Evolutionary conservation across 345 rosid genomes (phyloP), one percentile per base, ranked within the genome.

Genomic region (Melastoma malabathricum): DNA sequence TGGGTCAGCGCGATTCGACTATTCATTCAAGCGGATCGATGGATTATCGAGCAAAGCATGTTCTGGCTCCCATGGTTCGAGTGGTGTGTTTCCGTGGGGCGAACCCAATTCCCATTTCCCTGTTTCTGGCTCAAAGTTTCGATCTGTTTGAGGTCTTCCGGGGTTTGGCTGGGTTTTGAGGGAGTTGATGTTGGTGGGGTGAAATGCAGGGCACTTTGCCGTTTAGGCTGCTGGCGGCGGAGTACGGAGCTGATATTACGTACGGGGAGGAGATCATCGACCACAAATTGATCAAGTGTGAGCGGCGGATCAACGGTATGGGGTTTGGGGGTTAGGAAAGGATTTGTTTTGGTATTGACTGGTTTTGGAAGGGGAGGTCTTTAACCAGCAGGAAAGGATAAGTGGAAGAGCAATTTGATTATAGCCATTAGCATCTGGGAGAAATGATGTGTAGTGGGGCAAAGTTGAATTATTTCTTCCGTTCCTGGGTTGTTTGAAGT

Each of bases 1-100:
- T 34, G 13, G 4, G 52, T 1, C 4, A 9, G 52, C 39, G 15
- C 6, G 19, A 20, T 52, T 39, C 9, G 52, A 15, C 3, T 48
- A 29, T 27, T 51, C 12, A 38, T 16, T 50, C 43, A 72, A 44
- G 41, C 59, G 59, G 43, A 27, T 27, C 31, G 66, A 89, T 89
- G 97, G 95, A 89, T 51, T 89, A 80, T 78, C 51, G 54, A 61
- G 73, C 79, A 76, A 89, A 83, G 84, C 80, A 77, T 3, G 77
- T 89, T 8, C 95, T 89, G 6, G 97, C 95, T 76, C 97, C 97
- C 57, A 89, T 89, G 94, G 97, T 89, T 70, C 85, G 97, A 58
- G 83, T 86, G 57, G 97, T 89, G 63, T 75, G 93, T n/a, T n/a
- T 77, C 45, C 22, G 6, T 0, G 0, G 34, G n/a, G 4, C 54